phyloP scores from a whole-genome alignment of 306 rosid genomes.

The Dalbergia cochinchinensis region DNA sequence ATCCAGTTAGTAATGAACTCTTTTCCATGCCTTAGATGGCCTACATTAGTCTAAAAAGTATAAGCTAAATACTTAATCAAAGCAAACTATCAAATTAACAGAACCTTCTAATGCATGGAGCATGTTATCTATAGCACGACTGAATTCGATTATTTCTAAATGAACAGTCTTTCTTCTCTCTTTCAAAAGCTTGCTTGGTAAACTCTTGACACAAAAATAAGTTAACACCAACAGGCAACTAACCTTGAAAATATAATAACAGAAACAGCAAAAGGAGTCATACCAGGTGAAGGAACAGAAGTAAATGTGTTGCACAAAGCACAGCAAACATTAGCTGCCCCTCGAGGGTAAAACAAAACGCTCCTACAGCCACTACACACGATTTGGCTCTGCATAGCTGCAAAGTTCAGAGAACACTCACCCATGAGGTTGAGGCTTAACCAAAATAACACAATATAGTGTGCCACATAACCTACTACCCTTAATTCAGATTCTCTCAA shows the following conservation, averaged over 20 bases:
- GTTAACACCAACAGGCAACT: too few species aligned
- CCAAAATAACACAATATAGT: not conserved
- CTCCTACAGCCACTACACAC: constrained; percentile 82
- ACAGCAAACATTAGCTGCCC: constrained; percentile 83
- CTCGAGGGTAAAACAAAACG: constrained; percentile 79
- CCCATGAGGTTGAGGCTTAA: not conserved
- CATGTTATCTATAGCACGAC: too few species aligned
- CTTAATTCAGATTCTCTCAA: not conserved
- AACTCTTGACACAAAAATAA: too few species aligned
- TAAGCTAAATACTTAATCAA: constrained; percentile 2
- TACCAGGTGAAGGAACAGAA: constrained; percentile 78
- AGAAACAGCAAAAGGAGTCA: constrained; percentile 5
- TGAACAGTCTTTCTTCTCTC: too few species aligned
- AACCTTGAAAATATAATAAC: not conserved
- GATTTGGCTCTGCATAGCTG: constrained; percentile 87
- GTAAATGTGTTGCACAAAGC: constrained; percentile 70
- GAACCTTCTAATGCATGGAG: not conserved
- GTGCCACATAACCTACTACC: not conserved
- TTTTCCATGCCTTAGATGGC: not conserved
- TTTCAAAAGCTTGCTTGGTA: too few species aligned
- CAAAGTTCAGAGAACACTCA: constrained; percentile 46
- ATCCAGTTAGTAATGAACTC: not conserved
- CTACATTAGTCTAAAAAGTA: not conserved
- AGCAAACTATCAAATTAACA: not conserved
- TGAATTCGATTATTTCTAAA: too few species aligned